These are phyloP conservation scores for Catenaria anguillulae DNA, from an alignment of 371 early-diverging fungal species.

Conservation along the genomic window DNA sequence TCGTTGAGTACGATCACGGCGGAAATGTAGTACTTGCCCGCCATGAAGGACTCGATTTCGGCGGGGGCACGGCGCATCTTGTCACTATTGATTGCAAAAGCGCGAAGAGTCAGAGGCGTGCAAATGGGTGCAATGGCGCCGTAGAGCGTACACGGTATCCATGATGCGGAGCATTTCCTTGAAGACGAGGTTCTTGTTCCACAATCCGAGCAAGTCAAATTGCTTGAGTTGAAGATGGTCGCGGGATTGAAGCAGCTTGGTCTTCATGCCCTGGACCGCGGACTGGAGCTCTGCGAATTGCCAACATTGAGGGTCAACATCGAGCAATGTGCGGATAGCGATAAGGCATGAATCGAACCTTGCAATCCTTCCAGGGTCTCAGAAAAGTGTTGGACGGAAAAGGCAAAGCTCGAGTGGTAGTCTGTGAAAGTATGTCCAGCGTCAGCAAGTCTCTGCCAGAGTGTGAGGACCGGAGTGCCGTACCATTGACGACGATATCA, in stretches of 20 bases:
- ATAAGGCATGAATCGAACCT: not conserved
- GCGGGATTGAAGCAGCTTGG: slow-evolving; percentile 4
- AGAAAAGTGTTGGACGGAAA: slow-evolving; percentile 8
- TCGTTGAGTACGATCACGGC: slow-evolving; percentile 7
- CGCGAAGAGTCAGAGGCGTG: too few relatives aligned
- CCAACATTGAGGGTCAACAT: not conserved
- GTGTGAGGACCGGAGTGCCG: not conserved
- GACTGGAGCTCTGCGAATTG: slow-evolving; percentile 1
- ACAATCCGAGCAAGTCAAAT: slow-evolving; percentile 10
- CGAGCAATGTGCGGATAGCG: too few relatives aligned
- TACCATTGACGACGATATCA: slow-evolving; percentile 13
- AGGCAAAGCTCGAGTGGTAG: slow-evolving; percentile 9
- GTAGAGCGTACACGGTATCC: slow-evolving; percentile 9
- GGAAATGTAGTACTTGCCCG: slow-evolving; percentile 8
- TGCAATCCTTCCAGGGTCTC: slow-evolving; percentile 4
- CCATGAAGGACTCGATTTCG: slow-evolving; percentile 8
- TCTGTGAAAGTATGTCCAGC: not conserved
- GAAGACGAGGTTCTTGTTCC: slow-evolving; percentile 10
- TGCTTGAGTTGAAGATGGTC: slow-evolving; percentile 10
- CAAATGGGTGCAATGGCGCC: too few relatives aligned
- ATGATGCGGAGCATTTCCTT: slow-evolving; percentile 15
- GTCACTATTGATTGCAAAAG: slow-evolving; percentile 4
- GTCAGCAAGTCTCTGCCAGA: too few relatives aligned
- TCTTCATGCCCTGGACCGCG: slow-evolving; percentile 5
- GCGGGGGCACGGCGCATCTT: slow-evolving; percentile 10